phyloP scores from a whole-genome alignment of 768 basidiomycete genomes.

The Rhizopogon vinicolor region DNA sequence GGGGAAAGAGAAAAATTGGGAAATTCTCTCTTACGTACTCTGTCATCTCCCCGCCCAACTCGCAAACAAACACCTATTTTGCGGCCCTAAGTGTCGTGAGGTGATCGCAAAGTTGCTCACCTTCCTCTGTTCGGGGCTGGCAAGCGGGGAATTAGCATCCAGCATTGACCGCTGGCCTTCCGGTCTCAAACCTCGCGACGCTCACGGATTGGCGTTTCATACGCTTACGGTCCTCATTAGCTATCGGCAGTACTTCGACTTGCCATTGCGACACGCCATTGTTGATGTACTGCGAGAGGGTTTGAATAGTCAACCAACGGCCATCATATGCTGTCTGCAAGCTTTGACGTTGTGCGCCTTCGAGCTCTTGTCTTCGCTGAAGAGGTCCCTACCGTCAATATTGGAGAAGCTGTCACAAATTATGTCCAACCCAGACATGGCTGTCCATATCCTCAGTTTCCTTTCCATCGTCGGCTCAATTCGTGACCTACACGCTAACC shows the following conservation, averaged over 20 bases:
- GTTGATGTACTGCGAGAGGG: slow-evolving; percentile 71
- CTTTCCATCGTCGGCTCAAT: slow-evolving; percentile 83
- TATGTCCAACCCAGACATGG: slow-evolving; percentile 90
- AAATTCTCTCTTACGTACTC: slow-evolving; percentile 86
- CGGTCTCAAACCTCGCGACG: slow-evolving; percentile 69
- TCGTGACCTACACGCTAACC: slow-evolving; percentile 77
- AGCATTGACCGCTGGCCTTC: slow-evolving; percentile 55
- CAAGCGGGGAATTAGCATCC: slow-evolving; percentile 51
- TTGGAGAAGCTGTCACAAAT: slow-evolving; percentile 87
- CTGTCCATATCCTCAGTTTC: slow-evolving; percentile 94
- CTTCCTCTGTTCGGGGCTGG: slow-evolving; percentile 63
- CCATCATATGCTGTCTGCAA: slow-evolving; percentile 87
- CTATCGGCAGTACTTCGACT: slow-evolving; percentile 76
- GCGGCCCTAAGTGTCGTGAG: slow-evolving; percentile 74
- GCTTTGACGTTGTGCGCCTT: slow-evolving; percentile 85
- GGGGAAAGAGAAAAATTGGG: slow-evolving; percentile 82
- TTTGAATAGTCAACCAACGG: slow-evolving; percentile 63
- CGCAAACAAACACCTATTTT: slow-evolving; percentile 94
- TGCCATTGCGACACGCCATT: slow-evolving; percentile 59
- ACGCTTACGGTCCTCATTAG: slow-evolving; percentile 84
- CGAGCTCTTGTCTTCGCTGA: slow-evolving; percentile 80
- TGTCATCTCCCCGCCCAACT: slow-evolving; percentile 90
- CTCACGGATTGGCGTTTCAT: slow-evolving; percentile 85
- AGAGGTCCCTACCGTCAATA: slow-evolving; percentile 72
- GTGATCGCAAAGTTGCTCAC: slow-evolving; percentile 59